Base-by-base conservation (phyloP, 2,329 filamentous ascomycete species). In the Pseudocercospora fuligena region DNA sequence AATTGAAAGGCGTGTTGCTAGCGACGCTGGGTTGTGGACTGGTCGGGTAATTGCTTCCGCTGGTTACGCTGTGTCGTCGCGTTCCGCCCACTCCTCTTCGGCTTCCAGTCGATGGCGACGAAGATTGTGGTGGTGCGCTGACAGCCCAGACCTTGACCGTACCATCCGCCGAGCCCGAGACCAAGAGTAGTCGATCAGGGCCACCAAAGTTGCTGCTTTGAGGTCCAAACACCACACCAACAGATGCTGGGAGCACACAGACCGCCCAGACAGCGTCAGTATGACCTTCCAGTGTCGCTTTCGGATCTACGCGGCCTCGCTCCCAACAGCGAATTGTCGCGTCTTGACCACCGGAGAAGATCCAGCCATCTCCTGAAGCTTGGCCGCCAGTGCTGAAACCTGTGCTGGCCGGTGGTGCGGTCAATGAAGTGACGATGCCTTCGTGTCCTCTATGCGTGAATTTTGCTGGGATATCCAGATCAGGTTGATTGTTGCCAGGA, bases 291-390 rank as follows among this genome's bases (percentile, higher is more conserved):
- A 99, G 84, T 0, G 93, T 97, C 1, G 93, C 93, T 80, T 98
- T 98, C 7, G 95, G 93, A 77, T 98, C 95, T 33, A 99, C 93
- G 56, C 94, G 86, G 29, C 94, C 94, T 60, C 94, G 88, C 79
- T 99, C 94, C 95, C 95, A 99, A 0, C 99, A 93, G 31, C 94
- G 89, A 43, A 99, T 89, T 6, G 93, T 97, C 19, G 92, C 89
- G 79, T 99, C 95, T 78, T 97, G 93, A 3, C 95, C 95, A 67
- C 95, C 95, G 5, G 94, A 98, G 80, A 99, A 99, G 71, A 99
- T 94, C 95, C 95, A 99, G 29, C 95, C 95, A 73, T 98, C 95
- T 33, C 94, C 94, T 73, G 91, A 89, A 7, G 92, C 92, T 69
- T 94, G 89, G 6, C 94, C 93, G 40, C 94, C 92, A 19, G 93